Evolutionary conservation across 78 protist genomes (phyloP), one percentile per base, ranked within the genome.

Genomic region (Dictyostelium capitatum): DNA sequence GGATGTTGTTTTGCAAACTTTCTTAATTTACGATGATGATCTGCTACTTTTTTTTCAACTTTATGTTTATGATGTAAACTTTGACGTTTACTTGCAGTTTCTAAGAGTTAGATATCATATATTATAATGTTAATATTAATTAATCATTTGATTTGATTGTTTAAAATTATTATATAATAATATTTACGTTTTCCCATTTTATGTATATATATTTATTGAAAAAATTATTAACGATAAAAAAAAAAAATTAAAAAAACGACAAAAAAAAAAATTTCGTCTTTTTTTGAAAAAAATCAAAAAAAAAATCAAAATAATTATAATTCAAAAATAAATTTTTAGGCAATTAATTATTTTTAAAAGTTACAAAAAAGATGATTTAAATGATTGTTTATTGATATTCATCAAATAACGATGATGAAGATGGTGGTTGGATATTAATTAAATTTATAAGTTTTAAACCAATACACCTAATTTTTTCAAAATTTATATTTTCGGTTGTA

Each of bases 1-100:
- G 90, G 89, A 30, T 70, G 46, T 19, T 43, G 19, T 43, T 79
- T 91, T 6, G 78, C 80, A 17, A 53, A 77, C 30, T 80, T 91
- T 91, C 89, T 91, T 53, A 83, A 47, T 57, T 91, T 80, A 78
- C 95, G 82, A 46, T 59, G 70, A 70, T 77, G 84, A 20, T 91
- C 95, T 32, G 83, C 83, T 11, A 91, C 69, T 37, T 79, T 91
- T 46, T 82, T 91, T 43, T 73, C 70, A 12, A 91, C 53, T n/a
- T 91, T 91, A 51, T 91, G 70, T 59, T 91, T 82, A 65, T 74
- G n/a, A 28, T 87, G 81, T 50, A 87, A 50, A 37, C 83, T 41
- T 79, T 37, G 50, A 48, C 92, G 59, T 79, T 74, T 87, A 87
- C 87, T 80, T 6, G 41, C 79, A 46, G 56, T 73, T 46, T 73